These are phyloP conservation scores for Halophytophthora polymorphica DNA, from an alignment of 352 stramenopile species.

Conservation along the genomic window DNA sequence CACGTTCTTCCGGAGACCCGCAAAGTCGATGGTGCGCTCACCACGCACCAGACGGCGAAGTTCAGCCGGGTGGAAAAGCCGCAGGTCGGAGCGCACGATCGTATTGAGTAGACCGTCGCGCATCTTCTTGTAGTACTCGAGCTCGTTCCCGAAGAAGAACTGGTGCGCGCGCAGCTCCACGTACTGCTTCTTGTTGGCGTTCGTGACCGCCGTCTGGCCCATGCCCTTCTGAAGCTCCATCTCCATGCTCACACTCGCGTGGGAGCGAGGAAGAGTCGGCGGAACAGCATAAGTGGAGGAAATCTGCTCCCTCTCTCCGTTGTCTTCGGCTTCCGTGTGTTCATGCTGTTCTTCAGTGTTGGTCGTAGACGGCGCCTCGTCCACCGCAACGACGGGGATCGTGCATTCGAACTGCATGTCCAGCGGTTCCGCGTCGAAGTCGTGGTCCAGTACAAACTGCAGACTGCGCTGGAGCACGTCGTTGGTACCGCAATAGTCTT, in stretches of 20 bases:
- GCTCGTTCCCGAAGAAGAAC: constrained; percentile 62
- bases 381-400: constrained; percentile 33
- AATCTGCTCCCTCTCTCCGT: constrained; percentile 4
- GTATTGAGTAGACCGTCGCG: constrained; percentile 56
- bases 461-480: constrained; percentile 60
- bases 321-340: constrained; percentile 1
- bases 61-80: constrained; percentile 56
- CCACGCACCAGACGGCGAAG: constrained; percentile 47
- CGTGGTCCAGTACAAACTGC: constrained; percentile 59
- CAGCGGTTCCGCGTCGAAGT: constrained; percentile 51
- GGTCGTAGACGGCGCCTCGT: constrained; percentile 4
- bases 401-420: constrained; percentile 77
- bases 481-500: constrained; percentile 58
- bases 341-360: constrained; percentile 16
- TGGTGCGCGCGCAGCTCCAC: constrained; percentile 55
- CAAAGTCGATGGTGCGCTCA: constrained; percentile 51
- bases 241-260: constrained; percentile 45
- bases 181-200: constrained; percentile 67
- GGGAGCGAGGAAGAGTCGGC: not conserved
- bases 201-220: constrained; percentile 43
- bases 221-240: constrained; percentile 47
- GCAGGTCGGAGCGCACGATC: constrained; percentile 48
- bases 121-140: constrained; percentile 57
- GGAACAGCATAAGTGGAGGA: constrained; percentile 8
- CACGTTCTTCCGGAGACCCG: constrained; percentile 46